Evolutionary conservation across 1,139 yeast genomes (phyloP).

Genomic region (Pichia sp.): DNA sequence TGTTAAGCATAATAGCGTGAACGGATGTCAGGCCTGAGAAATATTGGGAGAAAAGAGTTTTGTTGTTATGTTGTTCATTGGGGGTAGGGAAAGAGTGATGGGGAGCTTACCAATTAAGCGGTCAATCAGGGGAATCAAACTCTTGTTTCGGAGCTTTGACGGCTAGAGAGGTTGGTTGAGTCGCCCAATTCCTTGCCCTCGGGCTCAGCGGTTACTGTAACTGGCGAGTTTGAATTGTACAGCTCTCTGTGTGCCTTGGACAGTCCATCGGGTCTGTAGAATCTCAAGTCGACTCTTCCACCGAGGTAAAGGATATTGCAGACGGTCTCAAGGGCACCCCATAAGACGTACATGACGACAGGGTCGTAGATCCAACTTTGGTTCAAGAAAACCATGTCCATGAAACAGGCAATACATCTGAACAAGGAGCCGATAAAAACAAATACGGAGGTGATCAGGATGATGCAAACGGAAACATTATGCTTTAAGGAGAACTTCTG

Average conservation of each 20-base stretch:
- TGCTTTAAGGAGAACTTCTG: conserved; percentile 27
- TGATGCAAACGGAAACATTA: conserved; percentile 43
- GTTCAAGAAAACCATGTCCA: conserved; percentile 32
- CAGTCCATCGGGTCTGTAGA: conserved; percentile 64
- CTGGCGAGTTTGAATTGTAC: neutral
- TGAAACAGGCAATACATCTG: conserved; percentile 54
- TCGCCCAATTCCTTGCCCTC: conserved; percentile 5
- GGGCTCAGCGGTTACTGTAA: conserved; percentile 5
- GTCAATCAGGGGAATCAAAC: conserved; percentile 6
- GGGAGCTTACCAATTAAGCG: too few species aligned
- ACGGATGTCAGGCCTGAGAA: neutral
- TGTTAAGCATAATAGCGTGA: neutral
- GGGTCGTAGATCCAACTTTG: conserved; percentile 46
- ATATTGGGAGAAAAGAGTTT: neutral
- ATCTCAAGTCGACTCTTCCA: conserved; percentile 68
- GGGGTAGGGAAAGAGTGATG: too few species aligned
- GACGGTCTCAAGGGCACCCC: conserved; percentile 62
- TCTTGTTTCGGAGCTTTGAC: conserved; percentile 16
- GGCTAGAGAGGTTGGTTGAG: conserved; percentile 7
- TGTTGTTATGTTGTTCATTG: too few species aligned
- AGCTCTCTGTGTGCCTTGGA: conserved; percentile 5
- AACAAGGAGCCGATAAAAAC: conserved; percentile 56
- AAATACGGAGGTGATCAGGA: conserved; percentile 48
- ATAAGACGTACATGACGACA: conserved; percentile 62
- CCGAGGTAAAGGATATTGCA: conserved; percentile 53